phyloP scores from a whole-genome alignment of 148 eudicot species.

The Rhododendron molle region DNA sequence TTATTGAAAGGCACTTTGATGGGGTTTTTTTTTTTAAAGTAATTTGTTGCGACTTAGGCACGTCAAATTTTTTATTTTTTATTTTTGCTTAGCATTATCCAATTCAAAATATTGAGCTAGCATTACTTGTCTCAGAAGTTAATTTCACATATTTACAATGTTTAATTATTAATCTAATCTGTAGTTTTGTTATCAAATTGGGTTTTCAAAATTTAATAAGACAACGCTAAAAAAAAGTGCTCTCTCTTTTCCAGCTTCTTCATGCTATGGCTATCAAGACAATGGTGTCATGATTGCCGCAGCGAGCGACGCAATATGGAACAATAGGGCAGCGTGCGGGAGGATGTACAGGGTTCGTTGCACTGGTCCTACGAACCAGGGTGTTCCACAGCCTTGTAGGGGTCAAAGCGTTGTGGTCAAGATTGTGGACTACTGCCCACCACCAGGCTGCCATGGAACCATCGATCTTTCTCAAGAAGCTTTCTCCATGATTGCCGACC shows the following conservation, averaged over 20 bases:
- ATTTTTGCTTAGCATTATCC: no score
- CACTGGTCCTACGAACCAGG: neutral
- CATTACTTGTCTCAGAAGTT: no score
- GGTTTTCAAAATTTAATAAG: no score
- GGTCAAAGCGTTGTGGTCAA: neutral
- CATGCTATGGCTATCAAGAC: neutral
- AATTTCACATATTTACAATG: no score
- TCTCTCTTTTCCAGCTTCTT: neutral
- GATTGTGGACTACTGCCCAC: neutral
- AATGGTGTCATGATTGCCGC: neutral
- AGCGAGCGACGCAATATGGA: neutral
- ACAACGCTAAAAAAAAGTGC: no score
- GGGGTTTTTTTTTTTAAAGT: no score
- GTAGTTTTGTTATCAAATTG: no score
- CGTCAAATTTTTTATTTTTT: no score
- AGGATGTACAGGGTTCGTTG: neutral
- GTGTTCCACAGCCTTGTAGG: neutral
- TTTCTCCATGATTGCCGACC: neutral
- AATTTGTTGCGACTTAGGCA: no score
- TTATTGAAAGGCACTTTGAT: no score
- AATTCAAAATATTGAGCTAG: no score
- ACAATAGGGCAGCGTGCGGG: neutral
- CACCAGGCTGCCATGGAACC: neutral
- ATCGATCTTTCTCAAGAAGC: neutral
- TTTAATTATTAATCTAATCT: no score